Base-by-base conservation (phyloP, 768 basidiomycete species). In the Amanita brunnescens region DNA sequence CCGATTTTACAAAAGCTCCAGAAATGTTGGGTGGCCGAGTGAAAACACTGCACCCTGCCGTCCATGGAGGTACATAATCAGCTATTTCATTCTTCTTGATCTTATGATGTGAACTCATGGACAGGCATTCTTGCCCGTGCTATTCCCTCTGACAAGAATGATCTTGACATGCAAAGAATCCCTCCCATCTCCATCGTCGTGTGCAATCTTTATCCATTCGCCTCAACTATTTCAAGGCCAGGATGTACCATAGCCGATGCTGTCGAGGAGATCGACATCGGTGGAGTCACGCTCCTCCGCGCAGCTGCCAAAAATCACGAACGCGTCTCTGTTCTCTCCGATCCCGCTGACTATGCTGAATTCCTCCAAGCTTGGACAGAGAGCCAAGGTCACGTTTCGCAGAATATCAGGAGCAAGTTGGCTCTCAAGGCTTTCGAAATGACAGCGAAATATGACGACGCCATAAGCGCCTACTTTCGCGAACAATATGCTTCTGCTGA, bases 1-100 rank as follows among this genome's bases (percentile, higher is more conserved):
- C 95, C 4, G 87, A 91, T 63, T 87, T 98, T 68, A 98, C 96
- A 44, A 95, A 94, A 61, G 93, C 93, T 0, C 95, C 96, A 4
- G 96, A 99, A 68, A 98, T 99, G 94, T 79, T 99, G 2, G 95
- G 96, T 48, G 96, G 96, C 21, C 77, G 96, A 59, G 96, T 98
- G 51, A 98, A 99, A 73, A 99, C 96, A 2, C 81, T 99, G 8
- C 96, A 99, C 62, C 96, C 96, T 41, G 93, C 88, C 10, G 91
- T 99, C 16, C 96, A 99, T 60, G 96, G 96, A 64, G 96, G 94
- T 93, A 59, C 30, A 29, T 7, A 29, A 29, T 29, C 7, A 29
- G 60, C 53, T 37, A 29, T 7, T 24, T 42, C 32, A 47, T 32
- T 21, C 13, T 5, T 20, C 30, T 37, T 16, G 21, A 26, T 8